phyloP scores from a whole-genome alignment of 2,329 filamentous ascomycete species.

The Aspergillus sp. region DNA sequence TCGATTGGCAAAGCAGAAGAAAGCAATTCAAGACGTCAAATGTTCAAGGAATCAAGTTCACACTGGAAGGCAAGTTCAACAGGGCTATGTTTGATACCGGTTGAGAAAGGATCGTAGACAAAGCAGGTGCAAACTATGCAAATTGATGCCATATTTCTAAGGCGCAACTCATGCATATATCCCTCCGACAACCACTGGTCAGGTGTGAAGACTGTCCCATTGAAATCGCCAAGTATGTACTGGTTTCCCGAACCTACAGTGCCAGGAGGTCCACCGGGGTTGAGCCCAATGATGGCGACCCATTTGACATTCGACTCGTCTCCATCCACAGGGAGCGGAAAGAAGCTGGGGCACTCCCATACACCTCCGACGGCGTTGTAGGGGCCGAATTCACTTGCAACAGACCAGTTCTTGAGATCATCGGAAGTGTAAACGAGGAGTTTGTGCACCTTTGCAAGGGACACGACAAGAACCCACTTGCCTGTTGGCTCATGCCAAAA shows the following conservation, averaged over 20 bases:
- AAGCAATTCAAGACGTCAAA: background rate
- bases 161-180: background rate
- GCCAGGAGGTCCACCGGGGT: slow-evolving; percentile 36
- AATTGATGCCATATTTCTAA: background rate
- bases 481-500: slow-evolving; percentile 31
- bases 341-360: slow-evolving; percentile 37
- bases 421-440: slow-evolving; percentile 30
- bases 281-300: slow-evolving; percentile 31
- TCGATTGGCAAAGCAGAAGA: background rate
- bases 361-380: slow-evolving; percentile 32
- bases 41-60: background rate
- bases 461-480: slow-evolving; percentile 29
- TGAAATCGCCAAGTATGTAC: slow-evolving; percentile 35
- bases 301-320: slow-evolving; percentile 30
- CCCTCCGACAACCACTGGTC: slow-evolving; percentile 12
- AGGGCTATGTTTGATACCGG: too few relatives aligned
- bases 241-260: slow-evolving; percentile 35
- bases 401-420: slow-evolving; percentile 34
- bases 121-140: background rate
- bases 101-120: background rate
- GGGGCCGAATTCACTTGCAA: slow-evolving; percentile 31
- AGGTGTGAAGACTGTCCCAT: slow-evolving; percentile 31
- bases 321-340: slow-evolving; percentile 27
- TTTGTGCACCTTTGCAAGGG: slow-evolving; percentile 27
- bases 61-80: background rate